Conservation (phyloP, 129 eudicot species). For the Tagetes patula region DNA sequence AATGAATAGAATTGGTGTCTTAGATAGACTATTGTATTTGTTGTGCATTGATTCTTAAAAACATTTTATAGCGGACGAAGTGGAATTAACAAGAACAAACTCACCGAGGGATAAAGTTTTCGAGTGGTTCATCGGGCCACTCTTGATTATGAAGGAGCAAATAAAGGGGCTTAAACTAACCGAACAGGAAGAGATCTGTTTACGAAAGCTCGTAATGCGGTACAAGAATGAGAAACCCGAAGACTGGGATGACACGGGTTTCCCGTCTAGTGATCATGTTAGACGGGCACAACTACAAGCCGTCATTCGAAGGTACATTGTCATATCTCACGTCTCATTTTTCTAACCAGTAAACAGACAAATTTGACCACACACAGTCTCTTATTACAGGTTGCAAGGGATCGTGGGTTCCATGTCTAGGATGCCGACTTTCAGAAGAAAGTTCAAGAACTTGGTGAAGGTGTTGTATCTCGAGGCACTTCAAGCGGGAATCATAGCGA, state of each 20-base stretch:
- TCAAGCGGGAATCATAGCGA: conserved; percentile 49
- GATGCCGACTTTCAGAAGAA: conserved; percentile 78
- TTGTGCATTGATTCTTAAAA: conserved; percentile 2
- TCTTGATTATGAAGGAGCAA: conserved; percentile 86
- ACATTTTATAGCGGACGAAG: conserved; percentile 57
- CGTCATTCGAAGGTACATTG: conserved; percentile 67
- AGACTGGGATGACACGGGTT: conserved; percentile 74
- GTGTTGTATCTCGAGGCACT: conserved; percentile 72
- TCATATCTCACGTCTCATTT: neutral
- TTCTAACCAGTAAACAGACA: neutral
- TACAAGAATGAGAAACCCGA: conserved; percentile 66
- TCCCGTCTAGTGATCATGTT: conserved; percentile 65
- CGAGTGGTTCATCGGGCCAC: conserved; percentile 85
- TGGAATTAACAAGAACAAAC: conserved; percentile 55
- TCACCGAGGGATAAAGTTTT: conserved; percentile 73
- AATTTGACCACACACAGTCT: neutral
- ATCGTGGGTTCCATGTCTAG: conserved; percentile 79
- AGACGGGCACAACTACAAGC: conserved; percentile 90
- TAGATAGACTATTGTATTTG: neutral
- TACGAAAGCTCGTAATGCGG: conserved; percentile 58
- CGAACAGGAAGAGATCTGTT: conserved; percentile 57
- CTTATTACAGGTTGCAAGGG: conserved; percentile 65
- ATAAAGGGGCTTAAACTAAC: conserved; percentile 58
- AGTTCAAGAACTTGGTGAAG: conserved; percentile 71
- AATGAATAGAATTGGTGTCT: neutral